Evolutionary conservation across 352 stramenopile genomes (phyloP), one percentile per base, ranked within the genome.

Genomic region (Pythium grandisporangium): DNA sequence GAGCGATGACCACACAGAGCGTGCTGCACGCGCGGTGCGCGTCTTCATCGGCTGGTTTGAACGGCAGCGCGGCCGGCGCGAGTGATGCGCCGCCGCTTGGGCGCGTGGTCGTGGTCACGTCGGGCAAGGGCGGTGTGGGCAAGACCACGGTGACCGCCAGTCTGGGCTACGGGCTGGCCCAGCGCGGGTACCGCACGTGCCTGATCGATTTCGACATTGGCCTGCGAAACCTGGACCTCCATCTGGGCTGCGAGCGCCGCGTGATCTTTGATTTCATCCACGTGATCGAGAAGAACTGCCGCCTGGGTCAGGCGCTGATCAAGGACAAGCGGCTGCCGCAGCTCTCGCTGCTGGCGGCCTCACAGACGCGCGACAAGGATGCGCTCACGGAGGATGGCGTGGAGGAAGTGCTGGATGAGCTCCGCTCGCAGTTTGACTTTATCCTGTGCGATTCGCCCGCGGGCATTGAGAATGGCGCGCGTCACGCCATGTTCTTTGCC

Each of bases 251-350:
- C 45, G 88, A 97, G 59, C 83, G 88, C 8, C 77, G 88, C 34
- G 88, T 97, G 21, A 95, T 97, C 59, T 97, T 97, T 45, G 88
- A 97, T 53, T 96, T 97, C 44, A 94, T 97, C 61, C 80, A 97
- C 61, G 86, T 96, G 42, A 79, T 97, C 46, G 71, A 93, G 49
- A 83, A 78, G 42, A 92, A 96, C 56, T 96, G 86, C 56, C 70
- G 70, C 5, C 51, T 96, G 23, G 80, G 72, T 53, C 86, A 96
- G 55, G 86, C 86, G 16, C 51, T 96, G 37, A 95, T 96, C 58
- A 84, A 85, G 48, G 83, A 96, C 66, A 96, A 95, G 61, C 74
- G 84, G 2, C 61, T 93, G 26, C 66, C 87, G 7, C 68, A 80
- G 40, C 51, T 96, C 38, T 87, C 62, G 42, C 69, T 96, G 39